Conservation (phyloP, 345 rosid genomes). For the sweet orange (Citrus sinensis) region DNA sequence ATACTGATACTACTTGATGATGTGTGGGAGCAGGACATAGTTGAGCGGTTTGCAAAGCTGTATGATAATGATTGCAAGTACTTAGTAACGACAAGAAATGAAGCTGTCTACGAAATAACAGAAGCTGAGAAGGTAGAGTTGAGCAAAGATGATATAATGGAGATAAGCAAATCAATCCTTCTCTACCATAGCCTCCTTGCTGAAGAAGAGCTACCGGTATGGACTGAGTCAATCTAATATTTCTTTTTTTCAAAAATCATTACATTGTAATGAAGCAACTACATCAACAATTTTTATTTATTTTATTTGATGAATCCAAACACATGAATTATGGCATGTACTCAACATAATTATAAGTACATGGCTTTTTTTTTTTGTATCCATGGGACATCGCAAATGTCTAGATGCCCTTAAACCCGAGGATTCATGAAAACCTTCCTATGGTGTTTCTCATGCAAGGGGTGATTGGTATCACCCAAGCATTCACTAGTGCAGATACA, state of each 20-base stretch:
- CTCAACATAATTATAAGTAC: not conserved
- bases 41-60: slow-evolving; percentile 33
- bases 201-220: slow-evolving; percentile 30
- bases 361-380: not conserved
- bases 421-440: not conserved
- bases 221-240: slow-evolving; percentile 1
- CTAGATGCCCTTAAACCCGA: not conserved
- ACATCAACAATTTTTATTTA: not conserved
- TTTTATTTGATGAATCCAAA: not conserved
- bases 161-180: slow-evolving; percentile 34
- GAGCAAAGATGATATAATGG: slow-evolving; percentile 24
- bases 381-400: not conserved
- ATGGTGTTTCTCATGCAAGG: not conserved
- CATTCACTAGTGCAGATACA: not conserved
- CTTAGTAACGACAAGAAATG: slow-evolving; percentile 36
- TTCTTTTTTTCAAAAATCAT: not conserved
- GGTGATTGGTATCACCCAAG: not conserved
- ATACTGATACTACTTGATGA: slow-evolving; percentile 31
- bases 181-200: slow-evolving; percentile 30
- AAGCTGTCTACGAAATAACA: slow-evolving; percentile 32
- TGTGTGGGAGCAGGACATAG: slow-evolving; percentile 41
- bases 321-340: not conserved
- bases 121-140: slow-evolving; percentile 38
- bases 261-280: not conserved
- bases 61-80: slow-evolving; percentile 30